Conservation (phyloP, 495 filamentous ascomycete genomes). For the Tuber microsphaerosporum region DNA sequence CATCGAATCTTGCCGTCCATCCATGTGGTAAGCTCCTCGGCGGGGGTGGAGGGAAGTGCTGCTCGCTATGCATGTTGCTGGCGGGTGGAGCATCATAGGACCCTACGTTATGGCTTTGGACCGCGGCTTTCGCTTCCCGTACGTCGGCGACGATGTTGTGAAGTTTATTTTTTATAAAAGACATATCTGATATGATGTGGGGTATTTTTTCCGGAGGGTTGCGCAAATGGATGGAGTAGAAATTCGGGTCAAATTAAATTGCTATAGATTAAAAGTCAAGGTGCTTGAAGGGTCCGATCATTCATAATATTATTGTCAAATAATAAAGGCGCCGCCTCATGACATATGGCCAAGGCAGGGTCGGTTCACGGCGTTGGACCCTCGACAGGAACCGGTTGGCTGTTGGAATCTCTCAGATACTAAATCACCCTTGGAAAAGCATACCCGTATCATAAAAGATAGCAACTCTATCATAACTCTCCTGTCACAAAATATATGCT, state of each 20-base stretch:
- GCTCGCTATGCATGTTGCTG: constrained; percentile 3
- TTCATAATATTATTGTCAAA: no score
- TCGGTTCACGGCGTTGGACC: no score
- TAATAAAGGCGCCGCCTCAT: no score
- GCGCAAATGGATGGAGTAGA: not conserved
- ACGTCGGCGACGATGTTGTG: constrained; percentile 19
- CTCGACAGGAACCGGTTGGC: no score
- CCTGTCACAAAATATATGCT: not conserved
- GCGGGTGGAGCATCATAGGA: constrained; percentile 15
- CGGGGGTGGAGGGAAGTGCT: constrained; percentile 24
- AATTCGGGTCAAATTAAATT: not conserved
- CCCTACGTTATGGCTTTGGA: constrained; percentile 21
- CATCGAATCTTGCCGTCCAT: constrained; percentile 34
- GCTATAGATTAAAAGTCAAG: no score
- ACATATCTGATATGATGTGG: not conserved
- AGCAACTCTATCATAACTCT: not conserved
- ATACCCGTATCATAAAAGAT: no score
- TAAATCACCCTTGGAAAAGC: not conserved
- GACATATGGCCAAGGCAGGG: no score
- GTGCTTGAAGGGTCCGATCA: no score
- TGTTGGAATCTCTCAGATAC: not conserved
- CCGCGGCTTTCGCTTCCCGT: constrained; percentile 28
- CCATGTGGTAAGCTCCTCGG: constrained; percentile 32
- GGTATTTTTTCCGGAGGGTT: not conserved
- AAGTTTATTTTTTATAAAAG: constrained; percentile 17